phyloP scores from a whole-genome alignment of 805 yeast species.

The Yamadazyma takamatsuzukensis region DNA sequence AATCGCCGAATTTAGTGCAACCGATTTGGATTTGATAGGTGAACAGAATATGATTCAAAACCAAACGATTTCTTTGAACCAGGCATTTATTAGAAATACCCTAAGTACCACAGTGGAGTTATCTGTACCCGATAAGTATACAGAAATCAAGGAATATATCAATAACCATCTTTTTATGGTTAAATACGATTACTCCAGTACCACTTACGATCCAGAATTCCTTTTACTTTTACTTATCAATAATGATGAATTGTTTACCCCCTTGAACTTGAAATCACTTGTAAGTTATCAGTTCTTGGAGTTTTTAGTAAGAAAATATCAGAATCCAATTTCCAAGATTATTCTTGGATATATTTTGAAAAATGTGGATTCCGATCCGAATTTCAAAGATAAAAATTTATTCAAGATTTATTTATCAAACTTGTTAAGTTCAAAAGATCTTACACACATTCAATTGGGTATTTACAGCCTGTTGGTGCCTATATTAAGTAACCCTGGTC shows the following conservation, averaged over 20 bases:
- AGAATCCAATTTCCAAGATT: constrained; percentile 36
- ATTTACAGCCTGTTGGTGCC: constrained; percentile 54
- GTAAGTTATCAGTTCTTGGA: constrained; percentile 56
- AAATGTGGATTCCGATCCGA: constrained; percentile 31
- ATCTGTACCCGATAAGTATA: constrained; percentile 7
- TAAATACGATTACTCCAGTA: constrained; percentile 20
- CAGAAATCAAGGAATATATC: constrained; percentile 10
- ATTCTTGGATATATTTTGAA: constrained; percentile 44
- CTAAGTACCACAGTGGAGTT: constrained; percentile 4
- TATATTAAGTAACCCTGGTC: constrained; percentile 65
- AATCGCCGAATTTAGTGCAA: constrained; percentile 39
- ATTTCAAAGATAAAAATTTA: constrained; percentile 53
- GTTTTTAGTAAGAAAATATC: constrained; percentile 45
- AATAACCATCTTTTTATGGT: constrained; percentile 12
- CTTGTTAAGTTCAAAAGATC: constrained; percentile 31
- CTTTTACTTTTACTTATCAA: constrained; percentile 57
- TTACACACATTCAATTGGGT: constrained; percentile 41
- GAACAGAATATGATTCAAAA: constrained; percentile 40
- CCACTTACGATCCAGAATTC: constrained; percentile 68
- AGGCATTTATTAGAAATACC: constrained; percentile 41
- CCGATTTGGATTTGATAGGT: constrained; percentile 46
- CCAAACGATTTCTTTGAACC: constrained; percentile 49
- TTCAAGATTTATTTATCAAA: constrained; percentile 53
- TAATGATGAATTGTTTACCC: constrained; percentile 58
- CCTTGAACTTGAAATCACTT: constrained; percentile 52